Conservation (phyloP, 257 asterid genomes). For the Solanum acaule region DNA sequence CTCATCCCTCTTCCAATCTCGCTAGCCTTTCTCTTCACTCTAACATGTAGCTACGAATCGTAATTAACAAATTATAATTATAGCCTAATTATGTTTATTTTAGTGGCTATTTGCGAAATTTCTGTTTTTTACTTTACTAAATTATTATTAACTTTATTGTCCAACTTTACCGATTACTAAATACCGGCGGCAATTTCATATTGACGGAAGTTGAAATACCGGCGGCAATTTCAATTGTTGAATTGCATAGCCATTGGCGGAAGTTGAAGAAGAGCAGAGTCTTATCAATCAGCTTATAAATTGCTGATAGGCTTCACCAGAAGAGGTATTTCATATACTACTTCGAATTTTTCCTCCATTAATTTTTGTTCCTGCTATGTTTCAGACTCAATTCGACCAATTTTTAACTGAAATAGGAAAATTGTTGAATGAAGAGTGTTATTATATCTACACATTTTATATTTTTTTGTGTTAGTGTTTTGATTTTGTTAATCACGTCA, state of each 20-base stretch:
- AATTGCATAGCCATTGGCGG: not conserved
- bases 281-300: not conserved
- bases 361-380: not conserved
- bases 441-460: not conserved
- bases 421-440: not conserved
- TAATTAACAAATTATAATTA: not conserved
- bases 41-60: not conserved
- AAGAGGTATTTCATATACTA: not conserved
- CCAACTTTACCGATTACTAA: not conserved
- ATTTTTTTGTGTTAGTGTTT: not conserved
- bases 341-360: not conserved
- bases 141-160: not conserved
- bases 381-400: not conserved
- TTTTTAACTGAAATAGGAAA: not conserved
- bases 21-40: not conserved
- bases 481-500: not conserved
- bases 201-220: not conserved
- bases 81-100: too few relatives aligned
- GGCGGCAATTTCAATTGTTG: not conserved
- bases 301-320: not conserved
- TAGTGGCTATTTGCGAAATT: not conserved
- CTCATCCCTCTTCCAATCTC: too few relatives aligned
- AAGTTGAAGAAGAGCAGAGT: not conserved
- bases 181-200: not conserved
- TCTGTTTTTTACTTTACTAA: fast-evolving